Evolutionary conservation across 2,329 filamentous ascomycete species (phyloP).

Genomic region (Fusarium domesticum): DNA sequence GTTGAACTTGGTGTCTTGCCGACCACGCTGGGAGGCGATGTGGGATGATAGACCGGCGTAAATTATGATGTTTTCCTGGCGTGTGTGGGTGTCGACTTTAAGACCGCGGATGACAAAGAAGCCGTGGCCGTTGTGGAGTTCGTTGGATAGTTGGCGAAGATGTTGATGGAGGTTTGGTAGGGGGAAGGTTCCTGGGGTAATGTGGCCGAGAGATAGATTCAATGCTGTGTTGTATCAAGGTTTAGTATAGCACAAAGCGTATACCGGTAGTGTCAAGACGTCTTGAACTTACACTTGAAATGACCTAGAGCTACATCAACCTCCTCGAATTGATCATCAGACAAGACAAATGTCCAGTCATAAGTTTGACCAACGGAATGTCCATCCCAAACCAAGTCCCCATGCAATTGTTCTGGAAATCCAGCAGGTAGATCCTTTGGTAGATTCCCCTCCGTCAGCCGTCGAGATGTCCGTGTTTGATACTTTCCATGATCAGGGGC

Average conservation of each 20-base stretch:
- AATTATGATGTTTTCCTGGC: constrained; percentile 57
- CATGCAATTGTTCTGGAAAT: constrained; percentile 4
- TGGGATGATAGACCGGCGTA: constrained; percentile 60
- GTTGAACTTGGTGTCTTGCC: constrained; percentile 47
- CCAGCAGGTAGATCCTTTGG: constrained; percentile 5
- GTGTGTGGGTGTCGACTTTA: constrained; percentile 48
- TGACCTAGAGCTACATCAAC: constrained; percentile 9
- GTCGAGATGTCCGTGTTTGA: not conserved
- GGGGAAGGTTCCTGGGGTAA: constrained; percentile 53
- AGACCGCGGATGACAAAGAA: constrained; percentile 61
- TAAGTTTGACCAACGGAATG: constrained; percentile 6
- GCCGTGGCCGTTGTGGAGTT: constrained; percentile 56
- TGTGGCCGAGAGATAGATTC: constrained; percentile 13
- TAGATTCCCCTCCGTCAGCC: not conserved
- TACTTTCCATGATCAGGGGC: constrained; percentile 14
- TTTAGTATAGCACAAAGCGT: not conserved
- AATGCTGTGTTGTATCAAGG: constrained; percentile 3
- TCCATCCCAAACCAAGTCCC: constrained; percentile 18
- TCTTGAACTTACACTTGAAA: constrained; percentile 1
- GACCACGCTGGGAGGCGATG: constrained; percentile 51
- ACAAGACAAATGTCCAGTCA: constrained; percentile 9
- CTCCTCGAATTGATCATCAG: constrained; percentile 5
- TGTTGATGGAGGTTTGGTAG: constrained; percentile 48
- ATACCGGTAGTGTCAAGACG: too few relatives aligned
- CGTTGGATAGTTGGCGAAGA: constrained; percentile 50